Conservation (phyloP, 352 stramenopile genomes). For the Hyaloperonospora arabidopsidis region DNA sequence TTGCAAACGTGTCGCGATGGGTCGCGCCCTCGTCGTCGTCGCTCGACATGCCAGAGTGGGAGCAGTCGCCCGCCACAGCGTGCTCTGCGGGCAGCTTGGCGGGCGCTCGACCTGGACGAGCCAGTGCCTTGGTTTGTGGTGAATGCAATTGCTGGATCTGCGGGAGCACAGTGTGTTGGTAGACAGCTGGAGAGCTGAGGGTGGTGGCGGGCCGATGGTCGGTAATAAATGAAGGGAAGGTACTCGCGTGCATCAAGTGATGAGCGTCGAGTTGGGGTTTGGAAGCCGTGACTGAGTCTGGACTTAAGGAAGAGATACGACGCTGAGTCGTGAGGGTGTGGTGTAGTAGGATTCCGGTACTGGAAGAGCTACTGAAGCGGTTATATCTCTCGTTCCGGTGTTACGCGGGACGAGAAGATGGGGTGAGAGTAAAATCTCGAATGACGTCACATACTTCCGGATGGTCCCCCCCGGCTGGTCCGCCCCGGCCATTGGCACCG, state of each 20-base stretch:
- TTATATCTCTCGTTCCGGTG: constrained; percentile 35
- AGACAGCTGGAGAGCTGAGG: constrained; percentile 16
- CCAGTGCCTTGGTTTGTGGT: constrained; percentile 20
- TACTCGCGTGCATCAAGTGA: constrained; percentile 35
- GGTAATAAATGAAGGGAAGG: constrained; percentile 36
- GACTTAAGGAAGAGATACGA: constrained; percentile 27
- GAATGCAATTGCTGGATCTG: constrained; percentile 27
- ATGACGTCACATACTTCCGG: constrained; percentile 14
- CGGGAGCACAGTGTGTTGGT: constrained; percentile 14
- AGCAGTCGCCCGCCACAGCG: constrained; percentile 25
- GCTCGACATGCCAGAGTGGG: constrained; percentile 24
- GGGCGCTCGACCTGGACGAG: constrained; percentile 16
- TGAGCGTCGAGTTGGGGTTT: constrained; percentile 18
- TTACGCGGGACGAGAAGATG: constrained; percentile 36
- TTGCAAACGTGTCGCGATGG: constrained; percentile 17
- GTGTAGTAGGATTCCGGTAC: constrained; percentile 35
- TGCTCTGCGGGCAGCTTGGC: constrained; percentile 18
- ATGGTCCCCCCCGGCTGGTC: constrained; percentile 19
- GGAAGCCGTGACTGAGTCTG: constrained; percentile 18
- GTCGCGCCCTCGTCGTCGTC: constrained; percentile 29
- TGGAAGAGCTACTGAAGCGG: constrained; percentile 36
- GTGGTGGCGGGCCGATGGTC: constrained; percentile 13
- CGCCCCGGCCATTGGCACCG: constrained; percentile 3
- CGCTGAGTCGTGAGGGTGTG: constrained; percentile 24
- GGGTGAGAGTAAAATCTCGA: constrained; percentile 35